Evolutionary conservation across 305 asterid genomes (phyloP).

Genomic region (Euphrasia arctica): DNA sequence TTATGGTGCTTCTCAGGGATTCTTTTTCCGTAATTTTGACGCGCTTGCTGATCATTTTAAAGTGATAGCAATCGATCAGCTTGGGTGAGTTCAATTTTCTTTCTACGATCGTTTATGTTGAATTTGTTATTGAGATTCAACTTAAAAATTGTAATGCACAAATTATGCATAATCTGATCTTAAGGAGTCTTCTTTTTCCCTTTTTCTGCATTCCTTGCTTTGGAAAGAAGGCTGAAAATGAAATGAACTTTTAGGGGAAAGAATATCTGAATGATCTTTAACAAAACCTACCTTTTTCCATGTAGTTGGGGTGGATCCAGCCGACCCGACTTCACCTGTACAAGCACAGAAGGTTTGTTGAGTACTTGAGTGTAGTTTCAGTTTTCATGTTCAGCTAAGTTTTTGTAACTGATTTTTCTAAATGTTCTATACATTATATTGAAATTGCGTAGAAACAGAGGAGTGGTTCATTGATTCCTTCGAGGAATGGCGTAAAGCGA

Average conservation of each 20-base stretch:
- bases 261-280: slow-evolving; percentile 14
- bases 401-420: neutral
- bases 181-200: neutral
- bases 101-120: neutral
- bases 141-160: neutral
- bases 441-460: slow-evolving; percentile 64
- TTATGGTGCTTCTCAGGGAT: slow-evolving; percentile 88
- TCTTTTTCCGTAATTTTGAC: slow-evolving; percentile 84
- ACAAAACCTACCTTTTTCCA: slow-evolving; percentile 10
- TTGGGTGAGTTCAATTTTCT: slow-evolving; percentile 53
- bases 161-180: slow-evolving; percentile 1
- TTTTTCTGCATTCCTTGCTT: slow-evolving; percentile 1
- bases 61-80: slow-evolving; percentile 86
- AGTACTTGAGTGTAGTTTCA: neutral
- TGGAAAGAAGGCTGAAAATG: neutral
- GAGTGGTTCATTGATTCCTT: slow-evolving; percentile 89
- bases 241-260: slow-evolving; percentile 5
- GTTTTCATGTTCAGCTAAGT: neutral
- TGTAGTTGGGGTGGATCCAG: slow-evolving; percentile 99
- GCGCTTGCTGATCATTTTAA: slow-evolving; percentile 70
- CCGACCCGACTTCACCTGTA: slow-evolving; percentile 88
- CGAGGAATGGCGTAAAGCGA: slow-evolving; percentile 91
- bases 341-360: slow-evolving; percentile 82
- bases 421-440: slow-evolving; percentile 14
- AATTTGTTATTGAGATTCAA: neutral